Percentiles rank a stretch among this genome's conserved stretches.
These are phyloP conservation scores for Fusarium sulawesiense DNA, from an alignment of 2,329 filamentous ascomycete genomes.

Conservation along the genomic window DNA sequence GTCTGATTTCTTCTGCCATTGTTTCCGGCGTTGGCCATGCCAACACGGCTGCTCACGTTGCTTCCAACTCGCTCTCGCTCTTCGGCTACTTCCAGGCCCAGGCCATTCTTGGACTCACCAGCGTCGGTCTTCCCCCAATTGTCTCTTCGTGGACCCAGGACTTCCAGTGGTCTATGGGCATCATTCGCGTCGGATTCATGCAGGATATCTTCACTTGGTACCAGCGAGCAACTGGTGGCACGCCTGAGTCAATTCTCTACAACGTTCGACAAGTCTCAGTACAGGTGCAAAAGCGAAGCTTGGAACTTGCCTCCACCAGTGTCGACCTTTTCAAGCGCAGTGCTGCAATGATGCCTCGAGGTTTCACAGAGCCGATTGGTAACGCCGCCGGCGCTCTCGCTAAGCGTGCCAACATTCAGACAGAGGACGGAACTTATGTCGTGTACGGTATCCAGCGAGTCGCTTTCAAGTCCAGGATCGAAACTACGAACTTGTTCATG, in stretches of 20 bases:
- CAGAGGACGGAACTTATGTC: constrained; percentile 65
- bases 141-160: constrained; percentile 96
- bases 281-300: constrained; percentile 76
- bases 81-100: constrained; percentile 96
- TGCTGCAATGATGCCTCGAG: constrained; percentile 62
- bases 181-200: constrained; percentile 88
- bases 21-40: constrained; percentile 91
- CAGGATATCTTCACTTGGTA: constrained; percentile 95
- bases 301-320: constrained; percentile 54
- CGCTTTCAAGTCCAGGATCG: constrained; percentile 85
- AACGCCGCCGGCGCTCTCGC: constrained; percentile 56
- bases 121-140: constrained; percentile 84
- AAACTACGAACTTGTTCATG: constrained; percentile 92
- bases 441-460: constrained; percentile 90
- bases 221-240: constrained; percentile 90
- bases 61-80: constrained; percentile 91
- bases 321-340: constrained; percentile 66
- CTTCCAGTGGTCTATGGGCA: constrained; percentile 98
- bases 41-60: constrained; percentile 94
- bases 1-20: constrained; percentile 85
- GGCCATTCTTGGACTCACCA: constrained; percentile 87
- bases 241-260: constrained; percentile 81
- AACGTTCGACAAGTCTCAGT: constrained; percentile 80
- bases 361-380: constrained; percentile 52
- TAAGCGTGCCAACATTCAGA: constrained; percentile 67